These are phyloP conservation scores for Thermothelomyces thermophilus DNA, from an alignment of 2,329 filamentous ascomycete species.

Conservation along the genomic window DNA sequence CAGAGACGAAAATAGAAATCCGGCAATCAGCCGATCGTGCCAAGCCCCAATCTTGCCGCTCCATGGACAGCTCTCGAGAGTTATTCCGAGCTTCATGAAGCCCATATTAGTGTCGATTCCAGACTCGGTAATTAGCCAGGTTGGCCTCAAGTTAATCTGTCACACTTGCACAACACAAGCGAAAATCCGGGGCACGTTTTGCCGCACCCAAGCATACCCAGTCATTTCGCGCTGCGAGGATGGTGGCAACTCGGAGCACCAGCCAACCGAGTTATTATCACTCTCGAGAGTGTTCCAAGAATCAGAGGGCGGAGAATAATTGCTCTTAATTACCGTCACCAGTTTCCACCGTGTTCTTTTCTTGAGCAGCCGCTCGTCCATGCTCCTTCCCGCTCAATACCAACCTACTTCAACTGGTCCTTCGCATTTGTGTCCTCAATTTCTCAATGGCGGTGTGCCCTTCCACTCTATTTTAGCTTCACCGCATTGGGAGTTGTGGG, in stretches of 20 bases:
- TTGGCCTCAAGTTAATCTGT: background rate
- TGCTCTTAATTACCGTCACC: no score
- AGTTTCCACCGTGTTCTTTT: constrained; percentile 5
- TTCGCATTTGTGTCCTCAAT: background rate
- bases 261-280: no score
- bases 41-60: no score
- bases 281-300: no score
- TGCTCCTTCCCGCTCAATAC: background rate
- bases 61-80: no score
- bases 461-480: constrained; percentile 12
- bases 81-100: background rate
- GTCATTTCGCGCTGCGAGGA: no score
- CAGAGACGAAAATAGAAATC: no score
- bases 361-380: background rate
- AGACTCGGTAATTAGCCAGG: constrained; percentile 9
- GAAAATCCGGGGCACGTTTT: background rate
- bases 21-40: no score
- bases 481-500: constrained; percentile 6
- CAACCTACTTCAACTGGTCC: background rate
- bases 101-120: background rate
- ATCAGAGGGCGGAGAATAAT: no score
- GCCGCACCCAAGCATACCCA: no score
- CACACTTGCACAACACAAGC: background rate
- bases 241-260: no score
- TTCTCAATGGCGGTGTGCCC: constrained; percentile 10